phyloP scores from a whole-genome alignment of 1,284 basidiomycete genomes.

The Cryptococcus sp. region DNA sequence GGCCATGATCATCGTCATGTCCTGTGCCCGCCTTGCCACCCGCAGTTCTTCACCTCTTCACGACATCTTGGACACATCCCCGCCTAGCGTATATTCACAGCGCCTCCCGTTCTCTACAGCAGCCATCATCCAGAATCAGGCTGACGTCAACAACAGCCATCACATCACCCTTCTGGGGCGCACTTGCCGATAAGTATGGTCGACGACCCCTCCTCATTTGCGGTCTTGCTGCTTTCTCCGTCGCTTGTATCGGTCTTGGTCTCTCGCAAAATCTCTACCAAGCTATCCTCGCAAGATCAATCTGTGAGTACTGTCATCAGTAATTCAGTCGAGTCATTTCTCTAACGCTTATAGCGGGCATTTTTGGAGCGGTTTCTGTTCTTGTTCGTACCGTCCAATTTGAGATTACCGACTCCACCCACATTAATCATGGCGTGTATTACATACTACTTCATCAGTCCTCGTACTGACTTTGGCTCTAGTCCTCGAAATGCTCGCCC shows the following conservation, averaged over 20 bases:
- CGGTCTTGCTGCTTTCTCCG: conserved; percentile 3
- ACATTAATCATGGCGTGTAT: not conserved
- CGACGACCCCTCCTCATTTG: not conserved
- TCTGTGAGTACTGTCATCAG: conserved; percentile 1
- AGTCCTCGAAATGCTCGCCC: not conserved
- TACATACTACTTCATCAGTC: not conserved
- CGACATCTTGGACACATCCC: not conserved
- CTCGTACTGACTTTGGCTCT: not conserved
- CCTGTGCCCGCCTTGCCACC: too few species aligned
- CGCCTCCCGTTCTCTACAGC: not conserved
- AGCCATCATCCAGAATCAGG: not conserved
- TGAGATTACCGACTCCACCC: not conserved
- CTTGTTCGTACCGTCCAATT: conserved; percentile 4
- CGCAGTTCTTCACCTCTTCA: too few species aligned
- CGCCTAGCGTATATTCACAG: not conserved
- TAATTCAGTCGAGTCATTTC: not conserved
- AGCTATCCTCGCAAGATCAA: not conserved
- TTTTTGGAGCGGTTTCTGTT: conserved; percentile 3
- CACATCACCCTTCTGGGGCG: conserved; percentile 3
- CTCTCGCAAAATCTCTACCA: not conserved
- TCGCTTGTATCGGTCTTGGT: not conserved
- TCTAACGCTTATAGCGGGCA: not conserved
- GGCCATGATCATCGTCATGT: too few species aligned
- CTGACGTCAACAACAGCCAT: conserved; percentile 1
- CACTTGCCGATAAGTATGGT: conserved; percentile 1